phyloP scores from a whole-genome alignment of 208 protist genomes.

The Trypanosoma caninum region DNA sequence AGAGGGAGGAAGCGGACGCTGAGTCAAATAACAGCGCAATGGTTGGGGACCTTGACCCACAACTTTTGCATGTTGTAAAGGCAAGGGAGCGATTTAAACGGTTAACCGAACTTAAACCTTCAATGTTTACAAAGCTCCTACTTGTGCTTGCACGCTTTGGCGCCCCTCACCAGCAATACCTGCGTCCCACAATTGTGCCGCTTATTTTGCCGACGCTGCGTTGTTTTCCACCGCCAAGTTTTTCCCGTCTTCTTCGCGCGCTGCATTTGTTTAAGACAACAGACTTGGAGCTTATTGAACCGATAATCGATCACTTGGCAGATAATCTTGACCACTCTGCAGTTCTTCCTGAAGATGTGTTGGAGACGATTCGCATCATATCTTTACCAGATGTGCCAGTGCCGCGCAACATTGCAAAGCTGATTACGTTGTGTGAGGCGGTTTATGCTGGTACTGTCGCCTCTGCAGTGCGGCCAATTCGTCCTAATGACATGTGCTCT shows the following conservation, averaged over 20 bases:
- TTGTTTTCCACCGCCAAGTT: slow-evolving; percentile 60
- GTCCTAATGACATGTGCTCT: slow-evolving; percentile 58
- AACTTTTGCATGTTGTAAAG: slow-evolving; percentile 8
- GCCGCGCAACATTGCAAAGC: slow-evolving; percentile 14
- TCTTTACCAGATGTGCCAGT: slow-evolving; percentile 17
- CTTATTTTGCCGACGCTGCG: slow-evolving; percentile 57
- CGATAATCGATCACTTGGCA: slow-evolving; percentile 39
- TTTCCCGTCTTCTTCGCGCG: slow-evolving; percentile 60
- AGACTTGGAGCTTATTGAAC: slow-evolving; percentile 50
- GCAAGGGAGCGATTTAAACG: slow-evolving; percentile 36
- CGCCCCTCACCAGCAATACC: slow-evolving; percentile 78
- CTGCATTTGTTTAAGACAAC: slow-evolving; percentile 39
- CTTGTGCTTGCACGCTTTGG: slow-evolving; percentile 47
- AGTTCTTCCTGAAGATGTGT: slow-evolving; percentile 16
- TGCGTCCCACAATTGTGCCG: slow-evolving; percentile 46
- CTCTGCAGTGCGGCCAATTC: slow-evolving; percentile 22
- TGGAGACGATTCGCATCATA: slow-evolving; percentile 25
- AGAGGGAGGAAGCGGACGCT: background rate
- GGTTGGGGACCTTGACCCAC: slow-evolving; percentile 16
- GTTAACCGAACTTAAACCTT: slow-evolving; percentile 51
- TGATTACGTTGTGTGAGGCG: slow-evolving; percentile 18
- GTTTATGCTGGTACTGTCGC: slow-evolving; percentile 20
- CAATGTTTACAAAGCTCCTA: slow-evolving; percentile 69
- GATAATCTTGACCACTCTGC: slow-evolving; percentile 1
- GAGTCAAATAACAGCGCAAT: background rate